A percentile compares a stretch with the other conserved stretches of the same genome.
These are phyloP conservation scores for Poteriospumella lacustris DNA, from an alignment of 108 stramenopile genomes.

Conservation along the genomic window DNA sequence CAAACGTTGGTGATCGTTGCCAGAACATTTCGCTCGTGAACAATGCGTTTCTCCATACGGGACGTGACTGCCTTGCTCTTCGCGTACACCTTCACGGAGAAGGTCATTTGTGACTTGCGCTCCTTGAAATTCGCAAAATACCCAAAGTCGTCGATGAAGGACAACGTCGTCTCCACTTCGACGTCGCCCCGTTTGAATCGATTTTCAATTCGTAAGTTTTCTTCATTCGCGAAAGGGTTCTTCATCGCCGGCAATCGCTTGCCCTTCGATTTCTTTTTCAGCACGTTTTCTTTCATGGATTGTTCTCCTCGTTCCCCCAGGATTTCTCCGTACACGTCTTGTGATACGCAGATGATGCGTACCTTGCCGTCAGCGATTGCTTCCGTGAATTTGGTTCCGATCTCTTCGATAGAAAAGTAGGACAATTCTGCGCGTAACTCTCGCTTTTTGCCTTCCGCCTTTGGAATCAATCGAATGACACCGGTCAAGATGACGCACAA, in stretches of 20 bases:
- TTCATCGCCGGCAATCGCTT: background rate
- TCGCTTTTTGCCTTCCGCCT: background rate
- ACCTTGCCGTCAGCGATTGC: background rate
- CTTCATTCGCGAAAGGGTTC: background rate
- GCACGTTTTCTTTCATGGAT: background rate
- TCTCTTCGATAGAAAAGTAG: background rate
- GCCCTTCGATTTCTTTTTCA: background rate
- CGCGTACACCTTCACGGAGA: background rate
- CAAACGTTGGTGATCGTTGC: background rate
- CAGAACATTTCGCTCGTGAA: background rate
- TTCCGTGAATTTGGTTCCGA: background rate
- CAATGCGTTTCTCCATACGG: background rate
- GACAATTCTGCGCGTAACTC: background rate
- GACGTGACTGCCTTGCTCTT: background rate
- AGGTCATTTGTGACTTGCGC: background rate
- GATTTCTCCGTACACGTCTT: background rate
- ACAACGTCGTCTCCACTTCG: background rate
- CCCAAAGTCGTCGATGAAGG: background rate
- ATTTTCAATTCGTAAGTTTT: background rate
- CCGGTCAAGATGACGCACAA: background rate
- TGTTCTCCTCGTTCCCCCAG: background rate
- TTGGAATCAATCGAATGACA: background rate
- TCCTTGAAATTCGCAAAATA: constrained; percentile 1
- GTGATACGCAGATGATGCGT: background rate
- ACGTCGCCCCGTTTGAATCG: too few species aligned